Conservation (phyloP, 768 basidiomycete species). For the Tulasnella sp. region DNA sequence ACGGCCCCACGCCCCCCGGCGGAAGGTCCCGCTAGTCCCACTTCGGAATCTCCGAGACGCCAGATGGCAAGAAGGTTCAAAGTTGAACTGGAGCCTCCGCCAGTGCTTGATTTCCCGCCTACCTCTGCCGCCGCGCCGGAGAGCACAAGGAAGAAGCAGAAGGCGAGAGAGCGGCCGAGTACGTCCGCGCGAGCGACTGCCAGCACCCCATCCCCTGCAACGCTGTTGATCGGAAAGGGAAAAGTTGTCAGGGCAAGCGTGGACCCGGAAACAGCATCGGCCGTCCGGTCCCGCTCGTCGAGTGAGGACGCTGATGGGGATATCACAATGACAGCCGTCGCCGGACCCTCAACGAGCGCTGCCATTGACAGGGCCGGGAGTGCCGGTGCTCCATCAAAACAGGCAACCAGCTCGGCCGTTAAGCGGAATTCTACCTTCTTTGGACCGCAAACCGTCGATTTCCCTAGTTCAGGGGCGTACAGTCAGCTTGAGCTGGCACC, state of each 20-base stretch:
- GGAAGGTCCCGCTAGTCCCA: conserved; percentile 28
- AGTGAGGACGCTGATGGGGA: conserved; percentile 28
- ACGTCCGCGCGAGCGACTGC: background rate
- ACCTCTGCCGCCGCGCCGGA: conserved; percentile 1
- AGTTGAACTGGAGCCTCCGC: background rate
- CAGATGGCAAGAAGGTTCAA: conserved; percentile 13
- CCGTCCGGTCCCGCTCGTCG: background rate
- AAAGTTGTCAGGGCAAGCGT: conserved; percentile 27
- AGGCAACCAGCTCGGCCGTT: background rate
- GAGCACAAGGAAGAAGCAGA: background rate
- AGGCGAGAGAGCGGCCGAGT: background rate
- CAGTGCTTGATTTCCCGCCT: background rate
- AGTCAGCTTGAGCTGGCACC: conserved; percentile 17
- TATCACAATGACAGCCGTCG: conserved; percentile 2
- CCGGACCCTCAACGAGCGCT: conserved; percentile 4
- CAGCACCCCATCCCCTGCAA: background rate
- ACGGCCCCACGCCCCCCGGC: conserved; percentile 25
- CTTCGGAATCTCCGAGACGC: conserved; percentile 28
- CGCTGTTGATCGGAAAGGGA: conserved; percentile 24
- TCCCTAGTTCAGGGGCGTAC: conserved; percentile 20
- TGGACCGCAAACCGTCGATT: conserved; percentile 5
- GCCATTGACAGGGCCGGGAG: background rate
- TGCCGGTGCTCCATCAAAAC: background rate
- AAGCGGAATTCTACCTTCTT: conserved; percentile 18
- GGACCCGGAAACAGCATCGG: conserved; percentile 23